Percentiles rank a stretch among this genome's conserved stretches.
phyloP scores from a whole-genome alignment of 208 protist genomes.

The Crithidia bombi region DNA sequence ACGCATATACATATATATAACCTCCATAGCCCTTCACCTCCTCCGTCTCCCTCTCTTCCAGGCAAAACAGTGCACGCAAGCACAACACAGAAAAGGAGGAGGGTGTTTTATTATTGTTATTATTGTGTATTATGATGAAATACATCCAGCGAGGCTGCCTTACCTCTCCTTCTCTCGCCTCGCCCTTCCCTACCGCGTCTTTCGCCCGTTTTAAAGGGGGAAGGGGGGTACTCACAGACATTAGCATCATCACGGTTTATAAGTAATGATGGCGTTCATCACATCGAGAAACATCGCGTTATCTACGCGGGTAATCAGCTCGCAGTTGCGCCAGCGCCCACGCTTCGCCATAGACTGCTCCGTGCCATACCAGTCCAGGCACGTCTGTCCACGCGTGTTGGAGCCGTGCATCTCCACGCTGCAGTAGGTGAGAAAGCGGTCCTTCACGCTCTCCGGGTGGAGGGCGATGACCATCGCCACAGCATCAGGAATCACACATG shows the following conservation, averaged over 20 bases:
- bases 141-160: background rate
- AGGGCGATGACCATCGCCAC: constrained; percentile 72
- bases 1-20: too few species aligned
- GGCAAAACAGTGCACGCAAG: too few species aligned
- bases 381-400: constrained; percentile 74
- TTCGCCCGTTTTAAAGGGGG: background rate
- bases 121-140: too few species aligned
- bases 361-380: constrained; percentile 88
- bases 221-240: too few species aligned
- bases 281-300: constrained; percentile 43
- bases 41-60: too few species aligned
- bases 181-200: background rate
- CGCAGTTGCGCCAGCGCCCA: constrained; percentile 78
- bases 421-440: constrained; percentile 70
- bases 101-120: too few species aligned
- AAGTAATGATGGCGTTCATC: constrained; percentile 60
- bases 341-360: constrained; percentile 86
- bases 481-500: constrained; percentile 83
- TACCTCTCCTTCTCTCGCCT: background rate
- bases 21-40: too few species aligned
- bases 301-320: constrained; percentile 54
- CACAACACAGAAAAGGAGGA: too few species aligned
- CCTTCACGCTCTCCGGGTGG: constrained; percentile 55
- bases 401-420: constrained; percentile 74
- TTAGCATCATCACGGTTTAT: constrained; percentile 10